Evolutionary conservation across 495 filamentous ascomycete genomes (phyloP).

Genomic region (Lophium mytilinum): DNA sequence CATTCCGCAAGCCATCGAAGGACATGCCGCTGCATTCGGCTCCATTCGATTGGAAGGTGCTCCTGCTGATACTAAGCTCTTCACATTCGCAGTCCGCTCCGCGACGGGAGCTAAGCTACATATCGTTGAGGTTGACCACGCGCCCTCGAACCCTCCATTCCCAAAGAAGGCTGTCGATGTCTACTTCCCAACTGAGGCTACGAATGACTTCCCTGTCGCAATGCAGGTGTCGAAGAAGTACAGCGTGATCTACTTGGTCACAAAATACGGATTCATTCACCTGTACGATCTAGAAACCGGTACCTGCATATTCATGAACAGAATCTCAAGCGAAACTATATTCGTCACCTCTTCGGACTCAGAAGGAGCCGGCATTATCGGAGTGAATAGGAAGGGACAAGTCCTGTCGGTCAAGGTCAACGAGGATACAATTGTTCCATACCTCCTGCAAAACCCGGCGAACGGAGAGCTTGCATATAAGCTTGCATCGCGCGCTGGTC

Average conservation of each 20-base stretch:
- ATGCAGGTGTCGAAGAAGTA: slow-evolving; percentile 96
- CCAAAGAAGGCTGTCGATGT: slow-evolving; percentile 94
- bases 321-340: slow-evolving; percentile 98
- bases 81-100: slow-evolving; percentile 90
- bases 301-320: slow-evolving; percentile 99
- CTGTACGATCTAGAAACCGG: slow-evolving; percentile 95
- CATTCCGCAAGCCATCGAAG: slow-evolving; percentile 96
- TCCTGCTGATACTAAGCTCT: slow-evolving; percentile 83
- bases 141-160: slow-evolving; percentile 76
- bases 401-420: slow-evolving; percentile 89
- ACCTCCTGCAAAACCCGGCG: slow-evolving; percentile 90
- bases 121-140: slow-evolving; percentile 95
- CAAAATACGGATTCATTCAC: slow-evolving; percentile 99
- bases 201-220: slow-evolving; percentile 95
- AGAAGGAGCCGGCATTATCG: slow-evolving; percentile 81
- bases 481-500: slow-evolving; percentile 85
- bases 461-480: slow-evolving; percentile 87
- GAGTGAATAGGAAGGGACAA: slow-evolving; percentile 94
- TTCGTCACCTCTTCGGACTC: slow-evolving; percentile 84
- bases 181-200: slow-evolving; percentile 91
- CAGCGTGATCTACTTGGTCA: slow-evolving; percentile 91
- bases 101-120: slow-evolving; percentile 88
- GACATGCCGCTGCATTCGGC: slow-evolving; percentile 92
- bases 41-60: slow-evolving; percentile 82
- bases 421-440: slow-evolving; percentile 82